These are phyloP conservation scores for Fusarium torreyae DNA, from an alignment of 2,329 filamentous ascomycete genomes.

Conservation along the genomic window DNA sequence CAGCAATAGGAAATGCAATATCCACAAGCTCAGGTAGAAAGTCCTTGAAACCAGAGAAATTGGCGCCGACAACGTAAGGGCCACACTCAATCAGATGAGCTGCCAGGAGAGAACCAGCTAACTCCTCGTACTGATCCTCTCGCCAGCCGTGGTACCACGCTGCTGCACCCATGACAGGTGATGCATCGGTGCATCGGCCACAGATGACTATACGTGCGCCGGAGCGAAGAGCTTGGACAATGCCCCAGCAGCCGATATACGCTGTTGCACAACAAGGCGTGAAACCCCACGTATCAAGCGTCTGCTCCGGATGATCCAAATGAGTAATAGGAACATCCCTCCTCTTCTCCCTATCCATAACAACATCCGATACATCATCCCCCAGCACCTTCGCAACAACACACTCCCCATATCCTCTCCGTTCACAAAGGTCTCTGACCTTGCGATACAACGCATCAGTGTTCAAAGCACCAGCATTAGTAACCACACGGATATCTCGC, in stretches of 20 bases:
- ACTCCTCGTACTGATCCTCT: slow-evolving; percentile 61
- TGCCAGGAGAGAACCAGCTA: slow-evolving; percentile 66
- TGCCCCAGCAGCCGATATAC: slow-evolving; percentile 67
- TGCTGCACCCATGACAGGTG: slow-evolving; percentile 69
- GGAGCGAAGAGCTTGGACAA: slow-evolving; percentile 58
- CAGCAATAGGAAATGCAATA: slow-evolving; percentile 58
- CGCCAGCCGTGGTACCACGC: slow-evolving; percentile 70
- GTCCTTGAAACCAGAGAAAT: slow-evolving; percentile 65
- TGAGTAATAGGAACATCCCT: slow-evolving; percentile 44
- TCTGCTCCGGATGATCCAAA: slow-evolving; percentile 51
- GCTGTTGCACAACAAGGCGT: slow-evolving; percentile 53
- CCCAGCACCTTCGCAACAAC: slow-evolving; percentile 58
- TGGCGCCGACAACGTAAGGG: slow-evolving; percentile 68
- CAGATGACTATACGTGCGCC: slow-evolving; percentile 66
- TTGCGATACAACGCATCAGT: slow-evolving; percentile 53
- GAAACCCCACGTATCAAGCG: slow-evolving; percentile 50
- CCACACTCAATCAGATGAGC: slow-evolving; percentile 70
- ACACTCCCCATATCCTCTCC: slow-evolving; percentile 49
- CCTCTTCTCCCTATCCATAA: slow-evolving; percentile 34
- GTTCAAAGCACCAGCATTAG: slow-evolving; percentile 60
- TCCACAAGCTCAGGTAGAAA: slow-evolving; percentile 50
- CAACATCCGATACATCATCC: slow-evolving; percentile 56
- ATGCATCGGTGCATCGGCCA: slow-evolving; percentile 65
- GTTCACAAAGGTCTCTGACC: slow-evolving; percentile 51
- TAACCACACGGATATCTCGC: slow-evolving; percentile 55